phyloP scores from a whole-genome alignment of 306 rosid genomes.

The Comarum palustre region DNA sequence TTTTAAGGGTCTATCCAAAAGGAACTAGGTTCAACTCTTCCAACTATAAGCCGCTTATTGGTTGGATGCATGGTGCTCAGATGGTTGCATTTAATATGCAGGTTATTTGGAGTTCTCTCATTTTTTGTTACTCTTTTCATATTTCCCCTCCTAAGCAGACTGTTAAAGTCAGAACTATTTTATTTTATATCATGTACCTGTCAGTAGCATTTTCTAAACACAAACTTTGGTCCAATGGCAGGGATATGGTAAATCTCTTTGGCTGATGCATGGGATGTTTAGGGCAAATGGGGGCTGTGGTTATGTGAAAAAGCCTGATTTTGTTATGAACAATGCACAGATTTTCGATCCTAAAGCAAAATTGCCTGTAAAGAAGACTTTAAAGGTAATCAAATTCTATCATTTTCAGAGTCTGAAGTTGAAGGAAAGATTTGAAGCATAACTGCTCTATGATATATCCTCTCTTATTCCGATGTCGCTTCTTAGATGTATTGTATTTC shows the following conservation, averaged over 20 bases:
- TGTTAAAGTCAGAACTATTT: not conserved
- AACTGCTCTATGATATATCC: not conserved
- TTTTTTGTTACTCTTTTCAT: not conserved
- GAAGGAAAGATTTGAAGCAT: too few species aligned
- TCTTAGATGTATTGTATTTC: slow-evolving; percentile 4
- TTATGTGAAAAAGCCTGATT: slow-evolving; percentile 66
- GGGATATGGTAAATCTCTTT: slow-evolving; percentile 64
- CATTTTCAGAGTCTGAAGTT: not conserved
- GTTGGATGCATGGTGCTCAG: slow-evolving; percentile 68
- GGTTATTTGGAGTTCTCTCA: slow-evolving; percentile 27
- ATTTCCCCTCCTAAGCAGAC: not conserved
- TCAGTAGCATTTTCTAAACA: not conserved
- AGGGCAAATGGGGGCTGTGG: slow-evolving; percentile 69
- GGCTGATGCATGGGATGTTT: slow-evolving; percentile 82
- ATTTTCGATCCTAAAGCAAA: slow-evolving; percentile 51
- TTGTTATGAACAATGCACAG: slow-evolving; percentile 44
- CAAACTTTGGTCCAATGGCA: slow-evolving; percentile 20
- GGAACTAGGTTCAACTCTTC: slow-evolving; percentile 58
- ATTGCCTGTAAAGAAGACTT: slow-evolving; percentile 51
- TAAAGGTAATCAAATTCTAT: slow-evolving; percentile 42
- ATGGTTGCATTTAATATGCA: slow-evolving; percentile 72
- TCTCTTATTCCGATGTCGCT: slow-evolving; percentile 7
- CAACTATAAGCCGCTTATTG: slow-evolving; percentile 58
- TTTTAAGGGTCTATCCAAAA: slow-evolving; percentile 62
- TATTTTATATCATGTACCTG: not conserved